phyloP scores from a whole-genome alignment of 495 filamentous ascomycete genomes.

The Amorphotheca resinae region DNA sequence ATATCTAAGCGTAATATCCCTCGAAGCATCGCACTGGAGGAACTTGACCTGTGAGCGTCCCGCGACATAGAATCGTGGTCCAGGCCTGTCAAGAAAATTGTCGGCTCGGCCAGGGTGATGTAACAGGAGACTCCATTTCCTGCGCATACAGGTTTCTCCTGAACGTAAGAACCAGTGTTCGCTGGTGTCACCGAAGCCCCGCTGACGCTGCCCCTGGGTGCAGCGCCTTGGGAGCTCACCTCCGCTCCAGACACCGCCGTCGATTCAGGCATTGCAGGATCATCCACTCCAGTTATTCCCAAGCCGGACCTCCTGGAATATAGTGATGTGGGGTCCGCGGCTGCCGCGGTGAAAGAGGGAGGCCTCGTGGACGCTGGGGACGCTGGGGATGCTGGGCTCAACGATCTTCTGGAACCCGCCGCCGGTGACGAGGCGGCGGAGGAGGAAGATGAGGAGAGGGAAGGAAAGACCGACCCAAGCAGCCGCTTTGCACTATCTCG shows the following conservation, averaged over 20 bases:
- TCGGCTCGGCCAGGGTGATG: conserved; percentile 75
- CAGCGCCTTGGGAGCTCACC: background rate
- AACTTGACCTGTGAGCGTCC: conserved; percentile 12
- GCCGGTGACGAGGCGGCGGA: conserved; percentile 16
- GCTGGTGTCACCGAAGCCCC: conserved; percentile 25
- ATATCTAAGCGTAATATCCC: conserved; percentile 74
- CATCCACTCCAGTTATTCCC: background rate
- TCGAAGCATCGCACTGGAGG: conserved; percentile 65
- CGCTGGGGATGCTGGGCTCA: conserved; percentile 5
- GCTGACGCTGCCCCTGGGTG: conserved; percentile 19
- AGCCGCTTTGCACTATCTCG: conserved; percentile 25
- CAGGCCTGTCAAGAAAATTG: conserved; percentile 81
- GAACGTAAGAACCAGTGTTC: conserved; percentile 11
- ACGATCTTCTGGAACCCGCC: conserved; percentile 9
- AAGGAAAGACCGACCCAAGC: conserved; percentile 24
- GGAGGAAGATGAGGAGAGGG: conserved; percentile 10
- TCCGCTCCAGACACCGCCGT: background rate
- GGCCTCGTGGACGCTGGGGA: background rate
- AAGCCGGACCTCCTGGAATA: conserved; percentile 9
- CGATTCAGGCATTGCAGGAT: conserved; percentile 7
- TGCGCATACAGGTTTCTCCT: conserved; percentile 58
- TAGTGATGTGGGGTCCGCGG: conserved; percentile 15
- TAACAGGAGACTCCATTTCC: conserved; percentile 61
- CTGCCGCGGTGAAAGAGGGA: conserved; percentile 8
- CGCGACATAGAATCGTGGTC: conserved; percentile 43